Evolutionary conservation across 805 yeast genomes (phyloP).

Genomic region (Starmera pachycereana): DNA sequence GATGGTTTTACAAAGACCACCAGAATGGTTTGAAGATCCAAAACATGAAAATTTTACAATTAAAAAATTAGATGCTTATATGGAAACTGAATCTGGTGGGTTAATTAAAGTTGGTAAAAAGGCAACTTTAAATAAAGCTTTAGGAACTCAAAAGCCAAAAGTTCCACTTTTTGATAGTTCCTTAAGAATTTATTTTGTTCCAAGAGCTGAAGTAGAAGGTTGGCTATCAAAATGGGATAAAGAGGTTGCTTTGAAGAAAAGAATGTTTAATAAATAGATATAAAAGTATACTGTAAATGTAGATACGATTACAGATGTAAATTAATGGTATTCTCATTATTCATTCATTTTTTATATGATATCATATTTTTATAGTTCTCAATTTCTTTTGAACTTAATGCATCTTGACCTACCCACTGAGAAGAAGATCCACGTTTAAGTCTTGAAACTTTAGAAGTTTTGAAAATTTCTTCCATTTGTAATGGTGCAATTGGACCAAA

Average conservation of each 20-base stretch:
- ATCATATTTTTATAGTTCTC: conserved; percentile 31
- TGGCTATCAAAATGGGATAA: conserved; percentile 69
- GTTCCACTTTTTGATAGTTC: conserved; percentile 73
- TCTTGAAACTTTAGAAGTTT: conserved; percentile 35
- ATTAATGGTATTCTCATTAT: not conserved
- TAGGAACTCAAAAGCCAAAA: conserved; percentile 49
- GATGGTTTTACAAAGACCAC: conserved; percentile 54
- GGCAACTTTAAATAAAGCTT: conserved; percentile 49
- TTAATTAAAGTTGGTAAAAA: conserved; percentile 79
- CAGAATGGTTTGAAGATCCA: conserved; percentile 53
- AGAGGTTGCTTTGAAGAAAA: conserved; percentile 42
- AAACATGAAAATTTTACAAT: conserved; percentile 49
- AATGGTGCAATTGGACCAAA: conserved; percentile 70
- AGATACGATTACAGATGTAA: not conserved
- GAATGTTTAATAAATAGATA: conserved; percentile 12
- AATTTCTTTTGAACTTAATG: conserved; percentile 34
- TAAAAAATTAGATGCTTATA: conserved; percentile 56
- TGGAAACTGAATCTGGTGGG: conserved; percentile 81
- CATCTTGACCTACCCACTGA: conserved; percentile 37
- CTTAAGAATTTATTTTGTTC: conserved; percentile 68
- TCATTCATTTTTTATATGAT: conserved; percentile 20
- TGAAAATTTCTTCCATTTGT: conserved; percentile 61
- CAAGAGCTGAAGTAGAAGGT: conserved; percentile 48
- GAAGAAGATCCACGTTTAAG: conserved; percentile 41
- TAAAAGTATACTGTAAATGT: not conserved